A percentile compares a stretch with the other conserved stretches of the same genome.
Conservation (phyloP, 768 basidiomycete genomes). For the Scleroderma bovista region DNA sequence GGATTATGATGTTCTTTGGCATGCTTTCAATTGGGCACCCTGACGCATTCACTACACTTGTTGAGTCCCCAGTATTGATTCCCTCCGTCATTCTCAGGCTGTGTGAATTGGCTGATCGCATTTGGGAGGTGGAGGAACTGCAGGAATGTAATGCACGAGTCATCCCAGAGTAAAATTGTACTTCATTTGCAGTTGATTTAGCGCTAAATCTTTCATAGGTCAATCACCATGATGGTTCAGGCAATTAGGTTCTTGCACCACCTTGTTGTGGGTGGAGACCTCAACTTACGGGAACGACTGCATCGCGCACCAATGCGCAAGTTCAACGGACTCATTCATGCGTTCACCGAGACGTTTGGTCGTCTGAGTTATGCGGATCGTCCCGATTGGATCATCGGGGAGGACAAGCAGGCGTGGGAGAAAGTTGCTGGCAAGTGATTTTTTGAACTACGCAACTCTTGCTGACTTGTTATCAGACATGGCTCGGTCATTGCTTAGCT, state of each 20-base stretch:
- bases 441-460: not conserved
- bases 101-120: slow-evolving; percentile 42
- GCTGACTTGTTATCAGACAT: slow-evolving; percentile 36
- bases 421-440: slow-evolving; percentile 42
- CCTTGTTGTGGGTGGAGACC: slow-evolving; percentile 47
- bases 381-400: slow-evolving; percentile 50
- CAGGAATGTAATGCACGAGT: slow-evolving; percentile 33
- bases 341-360: slow-evolving; percentile 74
- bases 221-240: slow-evolving; percentile 46
- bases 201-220: slow-evolving; percentile 31
- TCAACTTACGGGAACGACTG: slow-evolving; percentile 55
- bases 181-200: not conserved
- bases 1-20: slow-evolving; percentile 37
- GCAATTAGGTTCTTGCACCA: slow-evolving; percentile 57
- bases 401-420: slow-evolving; percentile 37
- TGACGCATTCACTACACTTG: slow-evolving; percentile 33
- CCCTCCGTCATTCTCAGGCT: slow-evolving; percentile 61
- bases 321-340: slow-evolving; percentile 59
- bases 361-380: slow-evolving; percentile 66
- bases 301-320: slow-evolving; percentile 46
- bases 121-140: slow-evolving; percentile 63
- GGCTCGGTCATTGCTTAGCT: slow-evolving; percentile 55
- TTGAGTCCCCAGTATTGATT: slow-evolving; percentile 50
- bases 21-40: slow-evolving; percentile 35
- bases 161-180: slow-evolving; percentile 16